Conservation (phyloP, 768 basidiomycete species). For the Clavulina sp. region DNA sequence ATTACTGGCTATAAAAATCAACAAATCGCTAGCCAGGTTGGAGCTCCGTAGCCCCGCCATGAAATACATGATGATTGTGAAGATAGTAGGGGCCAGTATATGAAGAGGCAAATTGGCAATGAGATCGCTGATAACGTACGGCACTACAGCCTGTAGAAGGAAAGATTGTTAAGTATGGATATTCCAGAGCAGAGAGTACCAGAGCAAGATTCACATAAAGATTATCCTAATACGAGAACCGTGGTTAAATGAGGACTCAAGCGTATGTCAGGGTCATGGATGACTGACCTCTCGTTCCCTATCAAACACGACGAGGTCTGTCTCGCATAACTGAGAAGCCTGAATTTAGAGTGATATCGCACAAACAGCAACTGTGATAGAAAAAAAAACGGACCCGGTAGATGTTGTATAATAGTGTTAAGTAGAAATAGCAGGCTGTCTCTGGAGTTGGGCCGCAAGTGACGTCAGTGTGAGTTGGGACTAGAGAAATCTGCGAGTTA, state of each 20-base stretch:
- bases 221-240: too few species aligned
- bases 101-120: constrained; percentile 24
- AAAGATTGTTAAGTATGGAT: too few species aligned
- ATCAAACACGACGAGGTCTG: constrained; percentile 27
- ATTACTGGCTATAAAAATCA: constrained; percentile 22
- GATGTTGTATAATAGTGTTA: constrained; percentile 11
- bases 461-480: too few species aligned
- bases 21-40: constrained; percentile 21
- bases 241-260: too few species aligned
- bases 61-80: constrained; percentile 17
- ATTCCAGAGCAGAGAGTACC: background rate
- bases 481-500: too few species aligned
- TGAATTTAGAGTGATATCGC: too few species aligned
- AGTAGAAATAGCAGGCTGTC: constrained; percentile 19
- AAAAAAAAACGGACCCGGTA: constrained; percentile 8
- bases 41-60: constrained; percentile 21
- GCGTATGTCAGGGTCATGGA: too few species aligned
- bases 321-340: constrained; percentile 18
- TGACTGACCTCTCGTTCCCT: constrained; percentile 25
- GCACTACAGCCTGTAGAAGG: constrained; percentile 16
- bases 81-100: constrained; percentile 15
- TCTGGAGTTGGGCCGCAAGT: too few species aligned
- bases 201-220: constrained; percentile 10
- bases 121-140: constrained; percentile 24
- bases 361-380: too few species aligned